These are phyloP conservation scores for Ailanthus altissimus DNA, from an alignment of 345 rosid genomes.

Conservation along the genomic window DNA sequence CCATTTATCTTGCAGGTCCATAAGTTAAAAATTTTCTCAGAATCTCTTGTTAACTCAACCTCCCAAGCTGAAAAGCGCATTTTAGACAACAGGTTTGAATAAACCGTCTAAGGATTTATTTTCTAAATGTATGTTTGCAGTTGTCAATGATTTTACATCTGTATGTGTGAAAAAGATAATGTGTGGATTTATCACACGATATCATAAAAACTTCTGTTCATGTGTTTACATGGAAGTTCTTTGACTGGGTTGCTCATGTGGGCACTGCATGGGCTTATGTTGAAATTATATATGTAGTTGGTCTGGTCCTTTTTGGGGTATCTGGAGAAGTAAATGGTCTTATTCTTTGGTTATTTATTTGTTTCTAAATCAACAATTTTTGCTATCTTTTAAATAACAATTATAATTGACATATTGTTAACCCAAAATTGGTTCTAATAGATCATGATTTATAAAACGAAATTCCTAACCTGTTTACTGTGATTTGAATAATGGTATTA, in stretches of 20 bases:
- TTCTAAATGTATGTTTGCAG: neutral
- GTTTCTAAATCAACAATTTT: neutral
- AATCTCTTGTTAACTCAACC: slow-evolving; percentile 73
- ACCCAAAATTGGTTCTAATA: neutral
- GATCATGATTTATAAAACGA: neutral
- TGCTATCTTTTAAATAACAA: neutral
- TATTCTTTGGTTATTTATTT: neutral
- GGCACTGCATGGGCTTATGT: neutral
- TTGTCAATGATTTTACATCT: neutral
- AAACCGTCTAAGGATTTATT: slow-evolving; percentile 20
- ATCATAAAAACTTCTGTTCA: neutral
- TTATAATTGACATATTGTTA: neutral
- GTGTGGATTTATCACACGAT: neutral
- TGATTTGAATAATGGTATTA: neutral
- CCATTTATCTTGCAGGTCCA: slow-evolving; percentile 56
- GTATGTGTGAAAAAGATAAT: neutral
- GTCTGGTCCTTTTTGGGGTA: neutral
- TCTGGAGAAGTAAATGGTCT: neutral
- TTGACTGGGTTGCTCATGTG: neutral
- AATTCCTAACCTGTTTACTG: neutral
- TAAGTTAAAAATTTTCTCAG: slow-evolving; percentile 78
- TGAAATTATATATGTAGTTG: neutral
- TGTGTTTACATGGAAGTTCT: neutral
- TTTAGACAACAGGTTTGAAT: slow-evolving; percentile 67
- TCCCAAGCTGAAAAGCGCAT: slow-evolving; percentile 79